Conservation (phyloP, 331 rosid genomes). For the Acacia concinna region DNA sequence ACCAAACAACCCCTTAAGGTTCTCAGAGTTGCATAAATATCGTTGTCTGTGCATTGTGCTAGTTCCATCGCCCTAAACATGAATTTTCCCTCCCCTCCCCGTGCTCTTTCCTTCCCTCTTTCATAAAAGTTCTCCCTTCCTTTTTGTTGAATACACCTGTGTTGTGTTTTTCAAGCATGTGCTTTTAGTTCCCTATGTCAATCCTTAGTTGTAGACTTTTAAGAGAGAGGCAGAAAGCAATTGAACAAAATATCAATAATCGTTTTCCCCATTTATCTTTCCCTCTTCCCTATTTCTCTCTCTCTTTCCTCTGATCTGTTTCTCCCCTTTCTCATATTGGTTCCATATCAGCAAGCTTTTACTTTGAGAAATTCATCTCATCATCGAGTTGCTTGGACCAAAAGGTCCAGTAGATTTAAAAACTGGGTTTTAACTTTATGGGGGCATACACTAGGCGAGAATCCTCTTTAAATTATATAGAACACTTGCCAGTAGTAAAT, state of each 20-base stretch:
- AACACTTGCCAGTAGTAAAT: background rate
- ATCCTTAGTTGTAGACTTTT: background rate
- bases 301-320: background rate
- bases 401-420: background rate
- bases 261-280: background rate
- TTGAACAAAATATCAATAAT: background rate
- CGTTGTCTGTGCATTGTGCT: too few species aligned
- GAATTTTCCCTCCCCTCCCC: too few species aligned
- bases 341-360: background rate
- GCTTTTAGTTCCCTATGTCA: background rate
- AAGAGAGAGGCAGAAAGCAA: background rate
- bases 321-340: background rate
- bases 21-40: too few species aligned
- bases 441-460: background rate
- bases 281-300: background rate
- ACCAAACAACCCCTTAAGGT: too few species aligned
- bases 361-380: background rate
- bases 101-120: too few species aligned
- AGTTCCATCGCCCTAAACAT: too few species aligned
- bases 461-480: slow-evolving; percentile 3
- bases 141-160: too few species aligned
- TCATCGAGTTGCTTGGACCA: background rate
- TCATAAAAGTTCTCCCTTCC: too few species aligned
- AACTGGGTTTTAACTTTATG: background rate
- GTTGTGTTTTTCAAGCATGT: too few species aligned